Evolutionary conservation across 495 filamentous ascomycete species (phyloP), one percentile per base, ranked within the genome.

Genomic region (Emericellopsis terricola): DNA sequence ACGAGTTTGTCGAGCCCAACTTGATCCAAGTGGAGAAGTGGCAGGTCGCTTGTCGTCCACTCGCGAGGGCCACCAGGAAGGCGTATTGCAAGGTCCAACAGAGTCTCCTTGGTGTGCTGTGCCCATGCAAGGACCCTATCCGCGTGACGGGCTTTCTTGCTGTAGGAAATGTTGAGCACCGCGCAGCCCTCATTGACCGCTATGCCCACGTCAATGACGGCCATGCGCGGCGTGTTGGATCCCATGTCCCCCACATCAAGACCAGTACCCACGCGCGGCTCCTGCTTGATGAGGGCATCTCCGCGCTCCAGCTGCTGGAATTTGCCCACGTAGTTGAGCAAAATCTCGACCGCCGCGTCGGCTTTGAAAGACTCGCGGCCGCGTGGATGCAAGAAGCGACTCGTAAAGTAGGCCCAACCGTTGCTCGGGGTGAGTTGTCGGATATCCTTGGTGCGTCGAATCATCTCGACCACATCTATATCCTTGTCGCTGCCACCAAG

Each of bases 251-350:
- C n/a, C n/a, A n/a, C n/a, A n/a, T n/a, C n/a, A n/a, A n/a, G n/a
- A n/a, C n/a, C n/a, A n/a, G n/a, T n/a, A n/a, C n/a, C n/a, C n/a
- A n/a, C n/a, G n/a, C n/a, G n/a, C n/a, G n/a, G n/a, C n/a, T n/a
- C n/a, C n/a, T n/a, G 67, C 34, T 71, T 64, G 42, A 83, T 65
- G 0, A 81, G 53, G 3, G 69, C 65, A 34, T 73, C 71, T 16
- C 65, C 55, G 18, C 68, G 58, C 48, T 76, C 71, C 0, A 80
- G 43, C 37, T 73, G 68, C 33, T 76, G 72, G 39, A 73, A 57
- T 13, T 71, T 0, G 73, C 77, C 9, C 74, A 60, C 39, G 80
- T n/a, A 81, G 42, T 74, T 78, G 49, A 82, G 78, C 2, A 69
- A 67, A 23, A 82, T 65, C 50, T 81, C 78, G 41, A 81, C 66